Base-by-base conservation (phyloP, 176 grass and related monocot species). In the Juncus inflexus region DNA sequence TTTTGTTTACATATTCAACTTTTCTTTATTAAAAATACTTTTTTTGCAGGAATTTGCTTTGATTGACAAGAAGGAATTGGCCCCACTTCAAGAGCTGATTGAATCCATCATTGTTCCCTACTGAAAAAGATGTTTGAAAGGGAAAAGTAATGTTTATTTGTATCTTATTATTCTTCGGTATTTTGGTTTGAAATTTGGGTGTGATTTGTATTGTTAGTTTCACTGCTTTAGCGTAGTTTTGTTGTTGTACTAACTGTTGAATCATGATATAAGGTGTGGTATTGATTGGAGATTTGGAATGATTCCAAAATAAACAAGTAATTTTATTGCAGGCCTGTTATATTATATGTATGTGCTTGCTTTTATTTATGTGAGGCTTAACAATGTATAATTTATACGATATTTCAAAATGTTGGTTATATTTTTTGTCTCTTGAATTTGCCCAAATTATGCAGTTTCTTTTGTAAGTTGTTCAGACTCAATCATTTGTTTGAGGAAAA, bases 41-140 rank as follows among this genome's bases (percentile, higher is more conserved):
- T 0, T 28, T 28, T 28, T 78, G 65, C 77, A 99, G 89, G 95
- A 94, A 70, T 99, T 99, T 57, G 85, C 77, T 3, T 66, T 99
- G 77, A 86, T 99, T 81, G 89, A 99, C 85, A 99, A 99, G 73
- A 89, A 90, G 69, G 95, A 94, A 28, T 79, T 99, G 66, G 95
- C 80, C 49, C 95, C 89, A 9, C 95, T 99, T 52, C 95, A 99
- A 58, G 89, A 94, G 65, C 80, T 99, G 6, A 99, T 99, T 7
- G 95, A 99, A 73, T 90, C 94, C 10, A 92, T 99, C 72, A 92
- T 90, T 11, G 79, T 99, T 66, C 94, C 94, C 36, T 99, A 90
- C 62, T 99, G 78, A 81, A 65, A 66, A 74, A 11, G 63, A 47
- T 47, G 2, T 6, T 47, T 47, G 9, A 47, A 47, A 9, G 43